Evolutionary conservation across 495 filamentous ascomycete genomes (phyloP), one percentile per base, ranked within the genome.

Genomic region (Entonaema liquescens): DNA sequence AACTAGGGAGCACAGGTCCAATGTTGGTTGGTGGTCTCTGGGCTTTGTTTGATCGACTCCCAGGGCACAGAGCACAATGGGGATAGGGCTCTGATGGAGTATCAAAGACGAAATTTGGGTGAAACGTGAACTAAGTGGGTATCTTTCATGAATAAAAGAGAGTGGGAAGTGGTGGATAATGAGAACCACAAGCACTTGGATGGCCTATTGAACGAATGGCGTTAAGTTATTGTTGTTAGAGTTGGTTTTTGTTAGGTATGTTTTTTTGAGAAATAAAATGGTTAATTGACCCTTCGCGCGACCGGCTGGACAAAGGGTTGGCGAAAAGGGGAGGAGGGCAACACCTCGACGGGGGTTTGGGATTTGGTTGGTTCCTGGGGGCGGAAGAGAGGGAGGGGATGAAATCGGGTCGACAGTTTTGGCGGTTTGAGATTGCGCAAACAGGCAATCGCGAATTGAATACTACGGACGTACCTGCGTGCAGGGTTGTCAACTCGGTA

Each of bases 31-130:
- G 52, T 65, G 65, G 65, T 68, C 19, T 55, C 36, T 63, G 21
- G 56, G 70, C 60, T 59, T 65, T 59, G 71, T 73, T 73, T 73
- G 71, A 73, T 73, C 71, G 65, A 31, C 71, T 42, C 35, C 58
- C 44, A 29, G 71, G 66, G 65, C 70, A 65, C 52, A 29, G 71
- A 65, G 65, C 70, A 65, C 54, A 44, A 64, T 52, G 40, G 44
- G 70, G 59, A 35, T 31, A 42, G 26, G 56, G 31, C 64, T 29
- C 59, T 47, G 59, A 60, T 35, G 64, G 62, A 59, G 66, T 70
- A 40, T 70, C 66, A 73, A 60, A 70, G 62, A 53, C 65, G 23
- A 62, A 62, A 73, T n/a, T 69, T 58, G 55, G 70, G 56, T 57
- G 31, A 66, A 55, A 26, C 25, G 35, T 44, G 40, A 36, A 62